These are phyloP conservation scores for Saccharomyces mikatae DNA, from an alignment of 805 yeast genomes.

Conservation along the genomic window DNA sequence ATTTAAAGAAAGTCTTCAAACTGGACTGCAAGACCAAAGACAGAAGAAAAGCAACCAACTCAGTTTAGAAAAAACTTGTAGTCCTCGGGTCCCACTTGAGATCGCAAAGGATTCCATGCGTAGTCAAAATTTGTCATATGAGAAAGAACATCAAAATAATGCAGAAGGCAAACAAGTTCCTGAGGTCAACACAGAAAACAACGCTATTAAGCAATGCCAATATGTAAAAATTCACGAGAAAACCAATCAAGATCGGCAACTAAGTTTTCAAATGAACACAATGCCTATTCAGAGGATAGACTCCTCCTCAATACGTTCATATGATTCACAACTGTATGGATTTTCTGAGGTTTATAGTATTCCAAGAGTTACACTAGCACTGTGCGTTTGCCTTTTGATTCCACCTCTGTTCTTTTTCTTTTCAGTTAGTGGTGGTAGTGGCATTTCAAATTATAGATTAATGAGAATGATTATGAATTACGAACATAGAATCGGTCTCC, in stretches of 20 bases:
- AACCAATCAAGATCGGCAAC: background rate
- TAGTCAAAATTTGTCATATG: background rate
- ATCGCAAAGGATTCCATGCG: background rate
- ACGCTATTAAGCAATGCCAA: background rate
- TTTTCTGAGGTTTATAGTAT: slow-evolving; percentile 18
- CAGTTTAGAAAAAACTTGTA: background rate
- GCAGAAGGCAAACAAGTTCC: background rate
- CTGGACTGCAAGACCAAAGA: background rate
- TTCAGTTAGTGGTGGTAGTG: slow-evolving; percentile 12
- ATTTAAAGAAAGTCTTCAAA: background rate
- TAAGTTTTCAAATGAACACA: background rate
- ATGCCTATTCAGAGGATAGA: slow-evolving; percentile 20
- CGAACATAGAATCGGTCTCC: slow-evolving; percentile 14
- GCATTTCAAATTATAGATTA: slow-evolving; percentile 16
- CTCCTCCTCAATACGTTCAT: slow-evolving; percentile 14
- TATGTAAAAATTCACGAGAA: background rate
- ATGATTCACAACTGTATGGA: slow-evolving; percentile 6
- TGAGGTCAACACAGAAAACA: background rate
- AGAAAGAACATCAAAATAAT: background rate
- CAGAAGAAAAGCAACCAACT: background rate
- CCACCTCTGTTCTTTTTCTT: slow-evolving; percentile 27
- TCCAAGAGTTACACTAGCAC: slow-evolving; percentile 9
- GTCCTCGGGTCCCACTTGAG: background rate
- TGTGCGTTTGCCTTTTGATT: slow-evolving; percentile 13
- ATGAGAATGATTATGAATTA: slow-evolving; percentile 17